Evolutionary conservation across 805 yeast genomes (phyloP).

Genomic region (Yarrowia deformans): DNA sequence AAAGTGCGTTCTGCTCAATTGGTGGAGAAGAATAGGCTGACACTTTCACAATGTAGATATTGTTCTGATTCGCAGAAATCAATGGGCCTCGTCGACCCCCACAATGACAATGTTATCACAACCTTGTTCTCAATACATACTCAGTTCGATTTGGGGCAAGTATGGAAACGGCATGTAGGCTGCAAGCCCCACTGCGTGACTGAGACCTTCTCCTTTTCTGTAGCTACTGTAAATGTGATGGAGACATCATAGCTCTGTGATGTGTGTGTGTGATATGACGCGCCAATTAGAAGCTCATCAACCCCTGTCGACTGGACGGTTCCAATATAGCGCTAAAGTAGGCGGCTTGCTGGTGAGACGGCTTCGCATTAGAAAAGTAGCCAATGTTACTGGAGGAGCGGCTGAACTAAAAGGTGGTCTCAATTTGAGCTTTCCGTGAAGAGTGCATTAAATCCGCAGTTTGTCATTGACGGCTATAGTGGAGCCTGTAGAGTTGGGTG

Average conservation of each 20-base stretch:
- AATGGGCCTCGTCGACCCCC: background rate
- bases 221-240: background rate
- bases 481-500: slow-evolving; percentile 8
- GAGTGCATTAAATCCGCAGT: background rate
- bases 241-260: background rate
- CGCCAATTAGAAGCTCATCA: no score
- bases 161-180: background rate
- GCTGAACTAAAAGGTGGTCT: background rate
- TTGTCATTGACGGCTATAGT: background rate
- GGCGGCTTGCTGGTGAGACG: background rate
- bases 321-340: background rate
- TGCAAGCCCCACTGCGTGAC: background rate
- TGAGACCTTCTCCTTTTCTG: background rate
- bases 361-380: background rate
- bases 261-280: no score
- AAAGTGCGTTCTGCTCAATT: background rate
- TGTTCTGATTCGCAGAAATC: no score
- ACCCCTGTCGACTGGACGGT: background rate
- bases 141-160: slow-evolving; percentile 1
- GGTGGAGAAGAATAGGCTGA: no score
- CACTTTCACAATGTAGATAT: no score
- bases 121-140: background rate
- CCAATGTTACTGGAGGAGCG: background rate
- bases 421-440: background rate
- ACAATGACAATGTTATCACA: slow-evolving; percentile 15